phyloP scores from a whole-genome alignment of 495 filamentous ascomycete genomes.

The Melanomma pulvis-pyrius region DNA sequence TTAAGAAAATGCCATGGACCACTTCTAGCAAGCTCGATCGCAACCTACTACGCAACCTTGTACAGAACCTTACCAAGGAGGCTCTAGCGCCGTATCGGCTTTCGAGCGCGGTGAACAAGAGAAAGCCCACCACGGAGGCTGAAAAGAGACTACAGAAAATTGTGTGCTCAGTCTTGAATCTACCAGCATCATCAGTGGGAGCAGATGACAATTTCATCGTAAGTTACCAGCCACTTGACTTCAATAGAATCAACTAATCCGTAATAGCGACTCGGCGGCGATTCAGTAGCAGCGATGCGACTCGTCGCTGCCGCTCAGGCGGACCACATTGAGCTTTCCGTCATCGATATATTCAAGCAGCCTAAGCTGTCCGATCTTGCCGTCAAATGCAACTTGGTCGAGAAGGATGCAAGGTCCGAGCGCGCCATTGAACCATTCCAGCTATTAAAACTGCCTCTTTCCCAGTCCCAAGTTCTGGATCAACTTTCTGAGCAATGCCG shows the following conservation, averaged over 20 bases:
- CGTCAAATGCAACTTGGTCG: conserved; percentile 26
- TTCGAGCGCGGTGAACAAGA: conserved; percentile 13
- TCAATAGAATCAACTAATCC: neutral
- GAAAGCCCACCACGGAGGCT: conserved; percentile 14
- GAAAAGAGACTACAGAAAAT: conserved; percentile 30
- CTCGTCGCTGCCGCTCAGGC: conserved; percentile 33
- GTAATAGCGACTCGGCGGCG: conserved; percentile 26
- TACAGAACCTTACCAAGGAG: conserved; percentile 26
- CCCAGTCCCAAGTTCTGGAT: conserved; percentile 45
- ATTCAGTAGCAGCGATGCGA: conserved; percentile 34
- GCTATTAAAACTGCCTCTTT: conserved; percentile 44
- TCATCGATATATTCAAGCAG: conserved; percentile 55
- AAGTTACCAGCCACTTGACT: neutral
- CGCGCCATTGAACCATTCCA: conserved; percentile 50
- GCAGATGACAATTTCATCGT: conserved; percentile 33
- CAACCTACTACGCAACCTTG: conserved; percentile 21
- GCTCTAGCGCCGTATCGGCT: conserved; percentile 25
- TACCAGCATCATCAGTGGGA: conserved; percentile 14
- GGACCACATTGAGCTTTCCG: conserved; percentile 51
- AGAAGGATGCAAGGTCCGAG: conserved; percentile 9
- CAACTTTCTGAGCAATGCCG: conserved; percentile 53
- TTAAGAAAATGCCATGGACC: conserved; percentile 27
- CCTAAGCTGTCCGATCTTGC: conserved; percentile 55
- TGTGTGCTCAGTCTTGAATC: conserved; percentile 21
- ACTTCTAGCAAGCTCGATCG: conserved; percentile 27